A percentile compares a stretch with the other conserved stretches of the same genome.
Evolutionary conservation across 257 asterid genomes (phyloP).

Genomic region (Ballota nigra): DNA sequence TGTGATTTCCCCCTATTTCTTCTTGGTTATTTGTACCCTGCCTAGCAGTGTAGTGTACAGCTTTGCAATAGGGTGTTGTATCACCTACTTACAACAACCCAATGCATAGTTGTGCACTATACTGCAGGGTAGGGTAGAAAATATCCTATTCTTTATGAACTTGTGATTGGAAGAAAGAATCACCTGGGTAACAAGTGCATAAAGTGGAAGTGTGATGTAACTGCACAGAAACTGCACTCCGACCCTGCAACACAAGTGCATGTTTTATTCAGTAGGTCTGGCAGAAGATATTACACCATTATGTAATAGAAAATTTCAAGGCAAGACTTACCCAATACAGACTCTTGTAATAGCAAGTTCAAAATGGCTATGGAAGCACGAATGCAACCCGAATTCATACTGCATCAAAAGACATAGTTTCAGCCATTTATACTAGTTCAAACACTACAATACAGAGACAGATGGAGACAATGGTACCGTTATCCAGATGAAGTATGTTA

Average conservation of each 20-base stretch:
- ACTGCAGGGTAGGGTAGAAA: no score
- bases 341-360: slow-evolving; percentile 61
- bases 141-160: no score
- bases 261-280: background rate
- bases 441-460: background rate
- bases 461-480: slow-evolving; percentile 40
- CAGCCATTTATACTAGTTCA: background rate
- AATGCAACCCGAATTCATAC: slow-evolving; percentile 87
- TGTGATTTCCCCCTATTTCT: no score
- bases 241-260: slow-evolving; percentile 40
- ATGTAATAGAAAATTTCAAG: background rate
- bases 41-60: no score
- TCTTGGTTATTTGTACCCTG: no score
- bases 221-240: slow-evolving; percentile 81
- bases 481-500: slow-evolving; percentile 87
- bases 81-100: no score
- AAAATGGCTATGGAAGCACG: slow-evolving; percentile 76
- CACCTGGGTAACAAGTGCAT: slow-evolving; percentile 97
- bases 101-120: no score
- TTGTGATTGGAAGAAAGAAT: background rate
- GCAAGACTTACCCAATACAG: slow-evolving; percentile 60
- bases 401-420: slow-evolving; percentile 34
- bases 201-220: slow-evolving; percentile 90
- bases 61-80: no score
- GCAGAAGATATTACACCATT: background rate